Evolutionary conservation across 306 rosid species (phyloP).

Genomic region (Lathyrus sativus): DNA sequence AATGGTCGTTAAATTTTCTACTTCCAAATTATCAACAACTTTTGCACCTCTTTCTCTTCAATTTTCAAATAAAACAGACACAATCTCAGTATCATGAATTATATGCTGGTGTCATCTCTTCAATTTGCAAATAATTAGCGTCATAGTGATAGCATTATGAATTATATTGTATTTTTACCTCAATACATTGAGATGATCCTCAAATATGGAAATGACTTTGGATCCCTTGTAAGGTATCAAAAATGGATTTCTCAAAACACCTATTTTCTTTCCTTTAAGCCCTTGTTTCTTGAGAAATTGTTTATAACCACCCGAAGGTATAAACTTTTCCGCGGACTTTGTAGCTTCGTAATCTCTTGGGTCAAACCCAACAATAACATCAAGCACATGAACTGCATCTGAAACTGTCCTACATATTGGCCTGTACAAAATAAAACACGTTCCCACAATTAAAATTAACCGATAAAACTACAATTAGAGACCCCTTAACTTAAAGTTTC

Average conservation of each 20-base stretch:
- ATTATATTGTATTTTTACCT: slow-evolving; percentile 39
- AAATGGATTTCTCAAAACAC: slow-evolving; percentile 61
- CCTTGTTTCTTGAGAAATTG: slow-evolving; percentile 61
- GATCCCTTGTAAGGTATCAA: slow-evolving; percentile 42
- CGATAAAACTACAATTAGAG: neutral
- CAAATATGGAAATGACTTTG: slow-evolving; percentile 46
- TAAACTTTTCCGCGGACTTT: slow-evolving; percentile 47
- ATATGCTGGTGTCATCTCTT: neutral
- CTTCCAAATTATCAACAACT: slow-evolving; percentile 62
- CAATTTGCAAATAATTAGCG: no score
- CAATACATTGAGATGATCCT: slow-evolving; percentile 44
- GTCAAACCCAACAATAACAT: slow-evolving; percentile 67
- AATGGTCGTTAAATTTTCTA: slow-evolving; percentile 45
- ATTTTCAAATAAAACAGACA: slow-evolving; percentile 3
- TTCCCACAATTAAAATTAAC: no score
- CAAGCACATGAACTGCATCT: slow-evolving; percentile 76
- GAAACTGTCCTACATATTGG: slow-evolving; percentile 77
- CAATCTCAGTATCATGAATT: neutral
- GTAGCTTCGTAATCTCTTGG: slow-evolving; percentile 62
- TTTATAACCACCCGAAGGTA: slow-evolving; percentile 58
- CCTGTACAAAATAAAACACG: slow-evolving; percentile 43
- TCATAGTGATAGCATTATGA: neutral
- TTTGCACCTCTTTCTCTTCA: slow-evolving; percentile 66
- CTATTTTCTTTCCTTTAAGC: slow-evolving; percentile 66
- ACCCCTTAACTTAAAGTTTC: neutral